Conservation (phyloP, 305 asterid genomes). For the Solanum hybrid region DNA sequence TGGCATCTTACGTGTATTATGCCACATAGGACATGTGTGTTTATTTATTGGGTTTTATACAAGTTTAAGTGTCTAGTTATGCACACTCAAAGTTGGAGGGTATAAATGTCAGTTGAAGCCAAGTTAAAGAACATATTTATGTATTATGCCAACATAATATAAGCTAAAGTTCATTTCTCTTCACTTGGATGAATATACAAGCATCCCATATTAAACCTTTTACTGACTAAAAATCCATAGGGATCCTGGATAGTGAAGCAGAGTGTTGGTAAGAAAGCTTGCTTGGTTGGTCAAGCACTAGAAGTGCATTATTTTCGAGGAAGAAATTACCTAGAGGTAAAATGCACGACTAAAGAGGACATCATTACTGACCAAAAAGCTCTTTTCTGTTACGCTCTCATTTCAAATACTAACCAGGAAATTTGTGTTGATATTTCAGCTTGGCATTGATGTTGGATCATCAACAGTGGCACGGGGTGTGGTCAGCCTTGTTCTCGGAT, state of each 20-base stretch:
- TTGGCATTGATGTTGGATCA: slow-evolving; percentile 59
- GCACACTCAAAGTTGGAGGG: neutral
- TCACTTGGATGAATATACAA: neutral
- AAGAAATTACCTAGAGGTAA: slow-evolving; percentile 70
- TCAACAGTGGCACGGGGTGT: slow-evolving; percentile 67
- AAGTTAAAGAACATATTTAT: neutral
- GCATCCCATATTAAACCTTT: neutral
- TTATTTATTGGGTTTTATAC: neutral
- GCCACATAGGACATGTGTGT: neutral
- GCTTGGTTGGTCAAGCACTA: slow-evolving; percentile 70
- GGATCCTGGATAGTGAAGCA: slow-evolving; percentile 75
- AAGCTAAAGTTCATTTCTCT: neutral
- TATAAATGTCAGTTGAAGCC: neutral
- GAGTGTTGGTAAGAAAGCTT: slow-evolving; percentile 73
- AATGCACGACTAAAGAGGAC: neutral
- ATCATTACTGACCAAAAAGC: neutral
- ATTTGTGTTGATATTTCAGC: slow-evolving; percentile 21
- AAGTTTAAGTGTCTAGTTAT: neutral
- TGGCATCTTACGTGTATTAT: neutral
- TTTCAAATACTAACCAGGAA: neutral
- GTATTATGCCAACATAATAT: neutral
- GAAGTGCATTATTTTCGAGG: slow-evolving; percentile 55
- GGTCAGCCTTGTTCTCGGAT: slow-evolving; percentile 55
- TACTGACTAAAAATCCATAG: slow-evolving; percentile 1
- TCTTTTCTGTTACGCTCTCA: neutral